Evolutionary conservation across 345 rosid species (phyloP).

Genomic region (rapeseed (Brassica napus)): Da-Ae NC_063447.1:49397501-49398000

Average conservation of each 20-base stretch:
- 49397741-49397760: slow-evolving; percentile 6
- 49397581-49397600: slow-evolving; percentile 22
- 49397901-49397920: not conserved
- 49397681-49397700: slow-evolving; percentile 22
- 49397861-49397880: not conserved
- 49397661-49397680: slow-evolving; percentile 23
- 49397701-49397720: slow-evolving; percentile 32
- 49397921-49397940: not conserved
- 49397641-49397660: slow-evolving; percentile 34
- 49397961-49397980: not conserved
- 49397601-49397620: slow-evolving; percentile 32
- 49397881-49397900: not conserved
- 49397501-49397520: not conserved
- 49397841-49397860: not conserved
- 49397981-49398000: not conserved
- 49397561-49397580: slow-evolving; percentile 31
- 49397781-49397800: not conserved
- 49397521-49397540: not conserved
- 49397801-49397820: not conserved
- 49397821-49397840: not conserved
- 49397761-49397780: slow-evolving; percentile 4
- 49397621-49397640: slow-evolving; percentile 24
- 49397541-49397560: slow-evolving; percentile 36
- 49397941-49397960: not conserved
- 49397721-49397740: slow-evolving; percentile 19